These are phyloP conservation scores for Nakazawaea pomicola DNA, from an alignment of 805 yeast genomes.

Conservation along the genomic window DNA sequence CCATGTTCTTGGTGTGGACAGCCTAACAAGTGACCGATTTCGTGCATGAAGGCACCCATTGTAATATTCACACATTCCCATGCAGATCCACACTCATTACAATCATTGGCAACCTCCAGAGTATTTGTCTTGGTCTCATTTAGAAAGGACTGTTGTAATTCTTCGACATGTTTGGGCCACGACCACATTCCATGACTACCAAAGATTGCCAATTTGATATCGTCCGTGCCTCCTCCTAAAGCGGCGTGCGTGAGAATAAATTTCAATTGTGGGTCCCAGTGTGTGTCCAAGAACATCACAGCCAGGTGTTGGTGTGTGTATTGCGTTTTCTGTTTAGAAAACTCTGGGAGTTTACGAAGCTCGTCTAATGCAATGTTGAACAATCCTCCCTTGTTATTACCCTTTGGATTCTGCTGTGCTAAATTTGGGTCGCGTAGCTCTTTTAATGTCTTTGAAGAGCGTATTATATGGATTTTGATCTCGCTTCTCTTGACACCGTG, in stretches of 20 bases:
- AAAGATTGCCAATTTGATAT: slow-evolving; percentile 77
- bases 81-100: slow-evolving; percentile 73
- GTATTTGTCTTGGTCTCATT: slow-evolving; percentile 65
- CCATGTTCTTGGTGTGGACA: slow-evolving; percentile 91
- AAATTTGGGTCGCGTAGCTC: slow-evolving; percentile 72
- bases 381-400: slow-evolving; percentile 67
- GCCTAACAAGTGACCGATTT: slow-evolving; percentile 86
- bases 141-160: slow-evolving; percentile 58
- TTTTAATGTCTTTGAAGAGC: slow-evolving; percentile 58
- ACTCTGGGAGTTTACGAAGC: slow-evolving; percentile 52
- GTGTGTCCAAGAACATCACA: slow-evolving; percentile 77
- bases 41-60: slow-evolving; percentile 92
- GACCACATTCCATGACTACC: slow-evolving; percentile 91
- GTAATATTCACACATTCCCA: slow-evolving; percentile 91
- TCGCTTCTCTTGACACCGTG: slow-evolving; percentile 35
- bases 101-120: slow-evolving; percentile 84
- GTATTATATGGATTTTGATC: slow-evolving; percentile 74
- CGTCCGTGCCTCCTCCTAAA: slow-evolving; percentile 78
- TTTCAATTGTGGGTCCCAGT: slow-evolving; percentile 60
- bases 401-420: slow-evolving; percentile 84
- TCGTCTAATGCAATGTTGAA: slow-evolving; percentile 80
- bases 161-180: slow-evolving; percentile 86
- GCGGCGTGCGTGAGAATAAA: slow-evolving; percentile 88
- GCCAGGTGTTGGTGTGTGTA: slow-evolving; percentile 71
- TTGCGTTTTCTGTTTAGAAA: slow-evolving; percentile 26